Percentiles rank a stretch among this genome's conserved stretches.
Conservation (phyloP, 176 grass and related monocot species). For the Phoenix dactylifera region DNA sequence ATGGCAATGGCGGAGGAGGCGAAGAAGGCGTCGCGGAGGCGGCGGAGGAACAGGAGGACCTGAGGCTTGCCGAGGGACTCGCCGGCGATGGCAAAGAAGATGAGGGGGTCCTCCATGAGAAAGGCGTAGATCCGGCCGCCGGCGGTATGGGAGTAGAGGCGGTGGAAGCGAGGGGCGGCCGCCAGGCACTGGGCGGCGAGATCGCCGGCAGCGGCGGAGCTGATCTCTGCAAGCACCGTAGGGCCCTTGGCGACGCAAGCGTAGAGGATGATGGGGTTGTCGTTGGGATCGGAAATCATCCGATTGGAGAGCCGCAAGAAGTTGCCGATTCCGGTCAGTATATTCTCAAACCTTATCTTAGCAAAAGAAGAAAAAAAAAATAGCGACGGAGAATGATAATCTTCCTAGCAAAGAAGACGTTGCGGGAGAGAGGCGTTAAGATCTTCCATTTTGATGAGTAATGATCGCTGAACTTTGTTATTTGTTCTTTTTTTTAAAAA, state of each 20-base stretch:
- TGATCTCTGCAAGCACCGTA: slow-evolving; percentile 13
- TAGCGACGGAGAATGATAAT: too few species aligned
- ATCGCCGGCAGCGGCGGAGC: background rate
- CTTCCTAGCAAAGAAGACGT: too few species aligned
- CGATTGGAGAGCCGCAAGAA: too few species aligned
- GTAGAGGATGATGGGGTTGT: slow-evolving; percentile 12
- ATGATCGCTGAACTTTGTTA: too few species aligned
- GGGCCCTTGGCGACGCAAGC: slow-evolving; percentile 16
- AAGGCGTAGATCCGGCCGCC: slow-evolving; percentile 19
- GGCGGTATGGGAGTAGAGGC: slow-evolving; percentile 6
- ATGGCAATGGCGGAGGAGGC: background rate
- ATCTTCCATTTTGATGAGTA: too few species aligned
- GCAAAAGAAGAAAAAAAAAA: too few species aligned
- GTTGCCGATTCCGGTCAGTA: too few species aligned
- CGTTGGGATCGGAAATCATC: background rate
- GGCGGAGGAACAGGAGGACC: background rate
- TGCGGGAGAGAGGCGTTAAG: too few species aligned
- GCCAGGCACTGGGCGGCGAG: slow-evolving; percentile 2
- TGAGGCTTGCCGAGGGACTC: background rate
- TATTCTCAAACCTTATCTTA: too few species aligned
- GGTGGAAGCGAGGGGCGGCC: slow-evolving; percentile 5
- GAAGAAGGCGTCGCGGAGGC: slow-evolving; percentile 1
- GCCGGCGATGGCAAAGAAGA: slow-evolving; percentile 15
- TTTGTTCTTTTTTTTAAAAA: too few species aligned
- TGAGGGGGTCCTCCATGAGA: slow-evolving; percentile 13